A percentile compares a stretch with the other conserved stretches of the same genome.
Evolutionary conservation across 2,329 filamentous ascomycete genomes (phyloP).

Genomic region (Monosporascus sp.): DNA sequence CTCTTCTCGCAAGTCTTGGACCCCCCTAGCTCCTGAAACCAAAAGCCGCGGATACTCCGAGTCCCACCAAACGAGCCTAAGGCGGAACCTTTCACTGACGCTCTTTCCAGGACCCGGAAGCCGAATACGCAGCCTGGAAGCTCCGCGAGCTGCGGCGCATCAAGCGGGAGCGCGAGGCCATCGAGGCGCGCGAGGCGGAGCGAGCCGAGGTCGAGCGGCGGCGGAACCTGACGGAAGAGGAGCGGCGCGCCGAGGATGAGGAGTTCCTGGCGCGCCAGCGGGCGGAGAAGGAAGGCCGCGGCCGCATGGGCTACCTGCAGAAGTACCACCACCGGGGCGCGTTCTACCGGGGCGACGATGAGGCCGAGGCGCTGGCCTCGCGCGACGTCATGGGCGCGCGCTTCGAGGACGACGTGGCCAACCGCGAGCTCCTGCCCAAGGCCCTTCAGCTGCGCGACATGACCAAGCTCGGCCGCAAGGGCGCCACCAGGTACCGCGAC

Average conservation of each 20-base stretch:
- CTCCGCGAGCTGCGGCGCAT: conserved; percentile 85
- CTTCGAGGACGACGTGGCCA: conserved; percentile 77
- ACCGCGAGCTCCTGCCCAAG: conserved; percentile 79
- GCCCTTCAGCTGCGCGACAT: conserved; percentile 91
- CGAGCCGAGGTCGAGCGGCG: conserved; percentile 84
- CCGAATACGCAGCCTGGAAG: conserved; percentile 90
- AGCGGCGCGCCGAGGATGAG: conserved; percentile 79
- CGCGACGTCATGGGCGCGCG: conserved; percentile 81
- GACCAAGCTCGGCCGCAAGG: conserved; percentile 90
- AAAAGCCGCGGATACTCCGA: too few relatives aligned
- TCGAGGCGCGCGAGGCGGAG: conserved; percentile 80
- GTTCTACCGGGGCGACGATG: conserved; percentile 82
- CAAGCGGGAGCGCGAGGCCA: conserved; percentile 77
- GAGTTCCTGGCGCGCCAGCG: conserved; percentile 72
- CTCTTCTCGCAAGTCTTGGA: too few relatives aligned
- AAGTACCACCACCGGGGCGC: conserved; percentile 96
- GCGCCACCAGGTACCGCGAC: conserved; percentile 84
- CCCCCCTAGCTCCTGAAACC: too few relatives aligned
- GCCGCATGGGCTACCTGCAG: conserved; percentile 86
- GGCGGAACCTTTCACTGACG: not conserved
- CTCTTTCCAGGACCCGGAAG: conserved; percentile 63
- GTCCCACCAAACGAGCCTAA: not conserved
- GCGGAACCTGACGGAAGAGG: conserved; percentile 78
- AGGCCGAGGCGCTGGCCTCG: conserved; percentile 68
- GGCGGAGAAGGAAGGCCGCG: conserved; percentile 70